Base-by-base conservation (phyloP, 208 protist species). In the Sergeia podlipaevii region DNA sequence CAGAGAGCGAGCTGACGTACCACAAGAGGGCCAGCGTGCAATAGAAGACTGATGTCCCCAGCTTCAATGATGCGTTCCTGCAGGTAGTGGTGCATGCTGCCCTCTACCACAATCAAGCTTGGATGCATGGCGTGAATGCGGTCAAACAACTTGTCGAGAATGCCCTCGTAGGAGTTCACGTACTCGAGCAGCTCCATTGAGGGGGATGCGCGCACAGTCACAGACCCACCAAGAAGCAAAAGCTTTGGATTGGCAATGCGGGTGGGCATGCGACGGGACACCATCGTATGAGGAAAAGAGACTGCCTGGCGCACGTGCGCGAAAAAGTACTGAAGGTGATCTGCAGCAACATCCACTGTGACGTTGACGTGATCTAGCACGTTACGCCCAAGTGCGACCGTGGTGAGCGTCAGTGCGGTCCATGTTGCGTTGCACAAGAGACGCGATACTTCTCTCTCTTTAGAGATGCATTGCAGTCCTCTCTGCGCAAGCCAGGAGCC, bases 11-110 rank as follows among this genome's bases (percentile, higher is more conserved):
- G 49, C 38, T 69, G 68, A 20, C 54, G 28, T 29, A 89, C 29
- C 21, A 70, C 53, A 10, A 60, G 41, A 38, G 56, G 28, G 17
- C 80, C 80, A 8, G 76, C 82, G 30, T 91, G 30, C 23, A 85
- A 54, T 39, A 94, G 56, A 8, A 91, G 70, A 17, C 63, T 70
- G 46, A 80, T 77, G 29, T 45, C 41, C 23, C 63, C 73, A 23
- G 74, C 46, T 24, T 72, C 29, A 43, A 74, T 41, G 37, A 90
- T 75, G 24, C 54, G 64, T 27, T 70, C 46, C 26, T 80, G 77
- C 46, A 94, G 61, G 55, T 83, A 84, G 59, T 91, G 80, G 57
- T 94, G 81, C 80, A 91, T 83, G 43, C 68, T 64, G 6, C 80
- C 68, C 48, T 88, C 77, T 18, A 87, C 75, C 20, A 89, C 77